Conservation (phyloP, 768 basidiomycete genomes). For the Mycena haematopus region DNA sequence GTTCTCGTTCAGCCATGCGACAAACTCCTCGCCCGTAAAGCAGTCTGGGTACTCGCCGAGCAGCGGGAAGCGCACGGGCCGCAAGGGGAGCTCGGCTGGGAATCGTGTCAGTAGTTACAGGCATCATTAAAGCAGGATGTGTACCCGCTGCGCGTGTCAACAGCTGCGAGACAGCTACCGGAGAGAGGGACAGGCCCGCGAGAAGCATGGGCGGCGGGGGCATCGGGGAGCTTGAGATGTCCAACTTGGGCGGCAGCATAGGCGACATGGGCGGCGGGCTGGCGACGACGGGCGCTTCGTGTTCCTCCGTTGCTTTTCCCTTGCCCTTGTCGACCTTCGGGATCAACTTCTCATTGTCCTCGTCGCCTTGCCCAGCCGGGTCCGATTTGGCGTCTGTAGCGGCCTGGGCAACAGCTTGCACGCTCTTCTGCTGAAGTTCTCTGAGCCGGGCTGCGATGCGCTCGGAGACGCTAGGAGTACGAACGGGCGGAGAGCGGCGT, state of each 20-base stretch:
- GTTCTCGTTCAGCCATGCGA: conserved; percentile 80
- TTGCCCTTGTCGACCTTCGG: conserved; percentile 87
- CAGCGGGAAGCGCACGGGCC: conserved; percentile 76
- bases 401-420: conserved; percentile 36
- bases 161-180: conserved; percentile 69
- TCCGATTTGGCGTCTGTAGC: conserved; percentile 36
- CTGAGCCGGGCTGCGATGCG: conserved; percentile 84
- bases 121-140: background rate
- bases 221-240: conserved; percentile 40
- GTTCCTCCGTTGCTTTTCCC: conserved; percentile 61
- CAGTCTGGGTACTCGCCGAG: conserved; percentile 86
- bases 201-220: conserved; percentile 67
- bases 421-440: conserved; percentile 71
- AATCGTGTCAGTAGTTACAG: background rate
- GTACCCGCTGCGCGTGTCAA: conserved; percentile 66
- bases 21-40: conserved; percentile 90
- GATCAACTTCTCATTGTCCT: conserved; percentile 42
- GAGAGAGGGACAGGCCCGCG: conserved; percentile 75
- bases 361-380: conserved; percentile 19
- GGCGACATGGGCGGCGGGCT: conserved; percentile 75
- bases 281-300: conserved; percentile 41
- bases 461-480: conserved; percentile 84
- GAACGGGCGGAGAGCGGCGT: conserved; percentile 57
- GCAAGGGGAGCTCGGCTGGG: conserved; percentile 65
- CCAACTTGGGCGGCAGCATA: conserved; percentile 54